Evolutionary conservation across 164 flowering plant genomes (phyloP).

Genomic region (Aristolochia fimbriata): DNA sequence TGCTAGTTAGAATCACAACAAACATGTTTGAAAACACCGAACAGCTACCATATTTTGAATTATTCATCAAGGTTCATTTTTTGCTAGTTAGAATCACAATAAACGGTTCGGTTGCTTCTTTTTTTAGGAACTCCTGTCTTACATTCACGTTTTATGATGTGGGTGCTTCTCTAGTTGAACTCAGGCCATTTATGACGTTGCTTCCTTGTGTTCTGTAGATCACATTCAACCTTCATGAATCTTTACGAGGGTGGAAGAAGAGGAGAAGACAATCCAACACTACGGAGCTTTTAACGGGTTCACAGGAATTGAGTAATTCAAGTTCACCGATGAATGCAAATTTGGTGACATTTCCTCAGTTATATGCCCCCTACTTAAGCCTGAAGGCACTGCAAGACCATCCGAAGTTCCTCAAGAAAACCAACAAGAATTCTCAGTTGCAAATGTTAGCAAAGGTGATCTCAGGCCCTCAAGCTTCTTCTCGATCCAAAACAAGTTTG

Average conservation of each 20-base stretch:
- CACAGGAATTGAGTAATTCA: constrained; percentile 5
- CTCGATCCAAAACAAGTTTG: constrained; percentile 3
- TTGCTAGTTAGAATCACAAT: too few relatives aligned
- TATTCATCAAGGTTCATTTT: neutral
- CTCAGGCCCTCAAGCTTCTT: constrained; percentile 11
- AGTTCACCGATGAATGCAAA: neutral
- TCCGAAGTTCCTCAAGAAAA: constrained; percentile 10
- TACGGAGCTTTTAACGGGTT: constrained; percentile 2
- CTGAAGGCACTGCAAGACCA: constrained; percentile 23
- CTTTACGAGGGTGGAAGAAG: constrained; percentile 40
- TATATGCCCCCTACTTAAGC: constrained; percentile 6
- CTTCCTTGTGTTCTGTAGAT: constrained; percentile 32
- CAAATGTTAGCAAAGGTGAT: constrained; percentile 27
- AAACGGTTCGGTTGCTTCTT: too few relatives aligned
- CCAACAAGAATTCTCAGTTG: constrained; percentile 20
- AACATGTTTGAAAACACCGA: neutral
- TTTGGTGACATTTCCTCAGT: constrained; percentile 30
- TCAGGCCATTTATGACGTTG: neutral
- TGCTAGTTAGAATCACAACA: too few relatives aligned
- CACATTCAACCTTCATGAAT: constrained; percentile 34
- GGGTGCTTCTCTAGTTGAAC: too few relatives aligned
- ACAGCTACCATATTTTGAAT: neutral
- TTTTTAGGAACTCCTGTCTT: too few relatives aligned
- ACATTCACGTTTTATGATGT: too few relatives aligned
- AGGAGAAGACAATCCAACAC: constrained; percentile 10